These are phyloP conservation scores for Diversispora epigaea DNA, from an alignment of 192 early-diverging fungal genomes.

Conservation along the genomic window DNA sequence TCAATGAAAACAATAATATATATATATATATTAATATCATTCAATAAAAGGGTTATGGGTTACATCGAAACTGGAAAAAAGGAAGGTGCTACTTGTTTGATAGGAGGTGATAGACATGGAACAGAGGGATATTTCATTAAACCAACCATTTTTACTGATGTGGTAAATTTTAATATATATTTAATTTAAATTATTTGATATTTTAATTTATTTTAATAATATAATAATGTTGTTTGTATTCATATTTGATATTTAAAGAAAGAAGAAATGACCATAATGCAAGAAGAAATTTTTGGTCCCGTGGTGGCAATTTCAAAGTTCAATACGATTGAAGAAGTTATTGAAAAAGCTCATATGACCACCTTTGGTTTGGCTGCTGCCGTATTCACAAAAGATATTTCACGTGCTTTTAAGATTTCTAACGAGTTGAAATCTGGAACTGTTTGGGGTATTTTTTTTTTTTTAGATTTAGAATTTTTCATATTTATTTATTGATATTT, in stretches of 20 bases:
- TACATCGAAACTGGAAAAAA: constrained; percentile 61
- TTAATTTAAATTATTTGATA: neutral
- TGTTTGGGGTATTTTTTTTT: constrained; percentile 49
- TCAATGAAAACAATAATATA: neutral
- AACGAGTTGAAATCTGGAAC: constrained; percentile 56
- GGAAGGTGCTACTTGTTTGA: constrained; percentile 54
- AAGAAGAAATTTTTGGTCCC: constrained; percentile 89
- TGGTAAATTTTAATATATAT: constrained; percentile 10
- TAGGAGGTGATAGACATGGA: constrained; percentile 62
- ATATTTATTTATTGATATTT: no score
- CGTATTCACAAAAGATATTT: constrained; percentile 68
- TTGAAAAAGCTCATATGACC: constrained; percentile 71
- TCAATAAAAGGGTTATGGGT: constrained; percentile 33
- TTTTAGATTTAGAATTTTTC: no score
- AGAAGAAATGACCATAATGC: constrained; percentile 52
- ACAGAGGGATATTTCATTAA: constrained; percentile 75
- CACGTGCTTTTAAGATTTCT: constrained; percentile 54
- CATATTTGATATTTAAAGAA: neutral
- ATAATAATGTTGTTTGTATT: neutral
- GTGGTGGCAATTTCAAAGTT: constrained; percentile 78
- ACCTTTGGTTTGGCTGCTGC: constrained; percentile 73
- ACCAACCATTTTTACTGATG: constrained; percentile 75
- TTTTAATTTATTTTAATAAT: neutral
- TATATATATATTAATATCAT: no score
- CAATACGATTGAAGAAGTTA: constrained; percentile 67